Evolutionary conservation across 2,329 filamentous ascomycete genomes (phyloP), one percentile per base, ranked within the genome.

Genomic region (Ophiocordyceps sinensis): DNA sequence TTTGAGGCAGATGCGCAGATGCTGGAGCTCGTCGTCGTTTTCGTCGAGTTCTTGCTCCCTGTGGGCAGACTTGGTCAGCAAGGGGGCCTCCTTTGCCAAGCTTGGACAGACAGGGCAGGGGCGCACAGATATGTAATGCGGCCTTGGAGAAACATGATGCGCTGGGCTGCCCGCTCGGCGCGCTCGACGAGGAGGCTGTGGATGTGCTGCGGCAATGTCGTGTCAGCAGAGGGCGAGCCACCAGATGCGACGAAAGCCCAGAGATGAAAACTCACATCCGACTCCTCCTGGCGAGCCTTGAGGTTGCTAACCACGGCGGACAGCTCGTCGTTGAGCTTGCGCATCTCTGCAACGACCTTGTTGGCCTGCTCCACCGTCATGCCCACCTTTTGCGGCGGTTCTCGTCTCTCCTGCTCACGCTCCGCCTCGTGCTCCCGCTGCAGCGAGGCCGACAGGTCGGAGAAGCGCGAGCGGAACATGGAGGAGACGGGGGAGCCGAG

Each of bases 1-100:
- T 47, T 77, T 74, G 46, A 79, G 65, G 52, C 74, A 71, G 45
- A 83, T 73, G 43, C 75, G 71, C 35, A 78, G 66, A 52, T 75
- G 75, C 36, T 71, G 66, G 26, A 81, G 65, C 52, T 80, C 75
- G 34, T 74, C 70, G 46, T 78, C 72, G 51, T 71, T 70, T 49
- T 71, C 66, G 38, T 68, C 62, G 21, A 73, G 63, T 48, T 78
- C 71, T 31, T 70, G 62, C 52, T 74, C 75, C 49, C 68, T 78
- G 28, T 5, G n/a, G 4, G n/a, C 19, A 12, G n/a, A 12, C 4
- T 9, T 15, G 5, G 17, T 17, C 23, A 21, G 13, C 23, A 26
- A 13, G 19, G 12, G 19, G 11, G 3, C 7, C 13, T 37, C 5
- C 10, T 26, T 14, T 13, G 36, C 19, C 8, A 23, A 21, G 29